Percentiles rank a stretch among this genome's conserved stretches.
Evolutionary conservation across 140 eudicot genomes (phyloP).

Genomic region (Senecio squalidus): DNA sequence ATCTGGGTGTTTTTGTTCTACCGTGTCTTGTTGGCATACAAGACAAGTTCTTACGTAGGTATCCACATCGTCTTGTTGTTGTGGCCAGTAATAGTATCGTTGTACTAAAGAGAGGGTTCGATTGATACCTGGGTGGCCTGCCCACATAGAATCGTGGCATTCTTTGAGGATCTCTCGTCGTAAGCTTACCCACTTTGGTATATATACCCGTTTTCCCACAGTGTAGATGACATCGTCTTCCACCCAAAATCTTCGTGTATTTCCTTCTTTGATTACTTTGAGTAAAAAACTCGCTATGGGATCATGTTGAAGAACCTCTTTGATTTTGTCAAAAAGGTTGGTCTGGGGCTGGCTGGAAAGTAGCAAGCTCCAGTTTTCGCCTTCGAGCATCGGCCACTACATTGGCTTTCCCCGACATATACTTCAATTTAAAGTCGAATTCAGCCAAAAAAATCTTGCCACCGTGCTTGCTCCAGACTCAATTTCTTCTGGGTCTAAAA

Average conservation of each 20-base stretch:
- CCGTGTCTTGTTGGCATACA: slow-evolving; percentile 14
- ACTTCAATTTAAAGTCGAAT: neutral
- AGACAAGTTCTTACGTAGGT: slow-evolving; percentile 10
- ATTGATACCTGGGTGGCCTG: slow-evolving; percentile 12
- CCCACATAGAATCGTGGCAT: slow-evolving; percentile 21
- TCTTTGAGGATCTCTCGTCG: slow-evolving; percentile 2
- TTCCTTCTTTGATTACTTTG: neutral
- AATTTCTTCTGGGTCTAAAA: slow-evolving; percentile 5
- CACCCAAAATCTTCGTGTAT: neutral
- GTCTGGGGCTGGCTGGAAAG: neutral
- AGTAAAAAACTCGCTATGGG: neutral
- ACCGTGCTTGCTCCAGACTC: slow-evolving; percentile 13
- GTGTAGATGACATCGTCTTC: neutral
- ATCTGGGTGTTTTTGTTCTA: neutral
- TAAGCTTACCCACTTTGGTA: neutral
- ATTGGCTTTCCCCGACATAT: neutral
- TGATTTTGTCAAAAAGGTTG: neutral
- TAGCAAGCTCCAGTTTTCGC: neutral
- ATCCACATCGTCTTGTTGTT: slow-evolving; percentile 1
- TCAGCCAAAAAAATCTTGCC: slow-evolving; percentile 13
- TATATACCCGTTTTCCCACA: neutral
- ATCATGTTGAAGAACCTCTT: slow-evolving; percentile 3
- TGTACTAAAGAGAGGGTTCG: slow-evolving; percentile 5
- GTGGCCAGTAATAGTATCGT: neutral
- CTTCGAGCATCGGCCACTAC: slow-evolving; percentile 4